Conservation (phyloP, 805 yeast genomes). For the Metschnikowia similis region DNA sequence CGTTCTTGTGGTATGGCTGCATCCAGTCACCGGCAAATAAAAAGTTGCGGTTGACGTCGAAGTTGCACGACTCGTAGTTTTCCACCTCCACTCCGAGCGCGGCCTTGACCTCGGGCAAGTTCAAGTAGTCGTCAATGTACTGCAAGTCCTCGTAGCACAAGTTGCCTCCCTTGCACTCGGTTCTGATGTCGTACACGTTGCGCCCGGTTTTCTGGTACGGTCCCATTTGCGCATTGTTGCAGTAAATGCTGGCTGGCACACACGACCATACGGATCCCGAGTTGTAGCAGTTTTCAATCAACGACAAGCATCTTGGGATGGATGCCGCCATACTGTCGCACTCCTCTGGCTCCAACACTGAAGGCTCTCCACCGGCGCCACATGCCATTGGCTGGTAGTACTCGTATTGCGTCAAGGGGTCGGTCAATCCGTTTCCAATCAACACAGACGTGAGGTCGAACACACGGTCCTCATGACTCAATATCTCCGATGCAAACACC, state of each 20-base stretch:
- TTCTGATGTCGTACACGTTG: conserved; percentile 88
- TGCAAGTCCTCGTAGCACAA: conserved; percentile 79
- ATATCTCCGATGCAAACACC: conserved; percentile 75
- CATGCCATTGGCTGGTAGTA: conserved; percentile 84
- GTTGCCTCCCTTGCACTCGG: conserved; percentile 60
- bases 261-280: conserved; percentile 76
- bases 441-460: conserved; percentile 50
- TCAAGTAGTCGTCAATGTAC: conserved; percentile 74
- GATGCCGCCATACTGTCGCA: conserved; percentile 61
- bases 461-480: conserved; percentile 46
- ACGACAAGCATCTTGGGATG: conserved; percentile 70
- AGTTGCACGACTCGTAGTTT: conserved; percentile 68
- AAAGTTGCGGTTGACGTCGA: conserved; percentile 75
- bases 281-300: conserved; percentile 76
- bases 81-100: conserved; percentile 92
- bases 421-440: conserved; percentile 93
- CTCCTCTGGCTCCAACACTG: conserved; percentile 65
- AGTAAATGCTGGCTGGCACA: conserved; percentile 86
- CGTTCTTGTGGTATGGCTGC: conserved; percentile 80
- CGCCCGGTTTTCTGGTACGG: conserved; percentile 61
- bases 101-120: conserved; percentile 66
- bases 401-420: conserved; percentile 49
- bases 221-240: conserved; percentile 77
- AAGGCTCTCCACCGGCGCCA: conserved; percentile 77
- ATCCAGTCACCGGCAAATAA: conserved; percentile 86